Percentiles rank a stretch among this genome's conserved stretches.
Conservation (phyloP, 768 basidiomycete species). For the Lactarius sp. region DNA sequence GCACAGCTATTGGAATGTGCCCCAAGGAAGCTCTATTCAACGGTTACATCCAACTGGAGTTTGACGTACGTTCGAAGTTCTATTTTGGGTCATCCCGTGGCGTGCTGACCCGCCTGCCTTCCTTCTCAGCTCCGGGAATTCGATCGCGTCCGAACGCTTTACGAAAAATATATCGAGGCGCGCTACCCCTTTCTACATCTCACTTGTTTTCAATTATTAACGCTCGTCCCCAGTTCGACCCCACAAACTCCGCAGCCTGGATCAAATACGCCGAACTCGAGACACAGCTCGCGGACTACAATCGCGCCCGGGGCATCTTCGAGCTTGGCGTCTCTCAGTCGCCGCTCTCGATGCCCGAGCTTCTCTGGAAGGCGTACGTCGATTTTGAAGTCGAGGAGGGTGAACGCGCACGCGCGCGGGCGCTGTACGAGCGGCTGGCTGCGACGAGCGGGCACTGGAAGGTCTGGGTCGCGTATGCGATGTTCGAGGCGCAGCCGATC, state of each 20-base stretch:
- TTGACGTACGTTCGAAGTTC: constrained; percentile 60
- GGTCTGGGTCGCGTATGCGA: constrained; percentile 94
- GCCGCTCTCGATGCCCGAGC: constrained; percentile 90
- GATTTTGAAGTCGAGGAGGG: constrained; percentile 96
- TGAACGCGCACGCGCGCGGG: constrained; percentile 79
- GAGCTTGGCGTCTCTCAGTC: constrained; percentile 84
- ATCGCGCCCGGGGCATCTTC: constrained; percentile 89
- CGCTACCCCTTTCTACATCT: constrained; percentile 18
- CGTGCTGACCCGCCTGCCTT: constrained; percentile 16
- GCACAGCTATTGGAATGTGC: constrained; percentile 89
- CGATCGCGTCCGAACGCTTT: constrained; percentile 84
- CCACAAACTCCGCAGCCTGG: constrained; percentile 90
- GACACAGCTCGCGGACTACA: constrained; percentile 77
- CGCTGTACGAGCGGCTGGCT: constrained; percentile 84
- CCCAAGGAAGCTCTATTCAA: constrained; percentile 95
- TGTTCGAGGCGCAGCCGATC: constrained; percentile 82
- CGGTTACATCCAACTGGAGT: constrained; percentile 90
- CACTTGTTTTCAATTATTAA: neutral
- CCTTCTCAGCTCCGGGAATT: constrained; percentile 78
- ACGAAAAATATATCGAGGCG: constrained; percentile 93
- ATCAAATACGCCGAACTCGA: constrained; percentile 95
- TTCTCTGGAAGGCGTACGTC: constrained; percentile 92
- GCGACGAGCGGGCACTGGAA: constrained; percentile 88
- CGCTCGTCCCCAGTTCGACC: constrained; percentile 56
- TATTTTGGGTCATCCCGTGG: neutral